Evolutionary conservation across 495 filamentous ascomycete genomes (phyloP), one percentile per base, ranked within the genome.

Genomic region (Jackrogersella multiformis): DNA sequence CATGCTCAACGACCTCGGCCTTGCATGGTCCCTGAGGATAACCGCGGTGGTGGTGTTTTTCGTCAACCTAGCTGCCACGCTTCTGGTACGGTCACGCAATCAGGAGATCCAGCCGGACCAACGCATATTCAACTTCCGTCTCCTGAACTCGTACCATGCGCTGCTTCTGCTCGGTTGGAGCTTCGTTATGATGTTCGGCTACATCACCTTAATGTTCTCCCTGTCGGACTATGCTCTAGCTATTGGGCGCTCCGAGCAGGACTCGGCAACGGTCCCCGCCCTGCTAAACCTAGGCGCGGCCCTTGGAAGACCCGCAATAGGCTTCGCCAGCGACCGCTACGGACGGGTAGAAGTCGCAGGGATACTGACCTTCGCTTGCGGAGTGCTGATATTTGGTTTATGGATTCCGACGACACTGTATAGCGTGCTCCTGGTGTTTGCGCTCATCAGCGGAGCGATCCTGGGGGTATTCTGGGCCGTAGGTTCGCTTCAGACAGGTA

Each of bases 171-270:
- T 15, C 13, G 23, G 23, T 13, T 49, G 45, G 45, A 30, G 23
- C 45, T 30, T 49, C 24, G 24, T 28, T 28, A 49, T 49, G 45
- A 49, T 49, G 23, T 49, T 49, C 24, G 45, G 45, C 13, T 49
- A 49, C 12, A 49, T 30, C 5, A 49, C 45, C 13, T 24, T 49
- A 5, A 49, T 49, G 45, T 49, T 49, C 21, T 49, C 45, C 21
- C 23, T 49, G 13, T 49, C 45, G 23, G 45, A 49, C 30, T 49
- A 49, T 42, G 45, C 23, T 2, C 13, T 49, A 12, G 45, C 45
- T 30, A 49, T 49, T n/a, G 45, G 45, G 5, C 21, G 45, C 9
- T 49, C 21, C 2, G 45, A 15, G 10, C 23, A 49, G 24, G 23
- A 28, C 24, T 10, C 45, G 4, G 10, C 45, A 15, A 49, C 45